Evolutionary conservation across 2,329 filamentous ascomycete species (phyloP).

Genomic region (Epichloe coenophiala): DNA sequence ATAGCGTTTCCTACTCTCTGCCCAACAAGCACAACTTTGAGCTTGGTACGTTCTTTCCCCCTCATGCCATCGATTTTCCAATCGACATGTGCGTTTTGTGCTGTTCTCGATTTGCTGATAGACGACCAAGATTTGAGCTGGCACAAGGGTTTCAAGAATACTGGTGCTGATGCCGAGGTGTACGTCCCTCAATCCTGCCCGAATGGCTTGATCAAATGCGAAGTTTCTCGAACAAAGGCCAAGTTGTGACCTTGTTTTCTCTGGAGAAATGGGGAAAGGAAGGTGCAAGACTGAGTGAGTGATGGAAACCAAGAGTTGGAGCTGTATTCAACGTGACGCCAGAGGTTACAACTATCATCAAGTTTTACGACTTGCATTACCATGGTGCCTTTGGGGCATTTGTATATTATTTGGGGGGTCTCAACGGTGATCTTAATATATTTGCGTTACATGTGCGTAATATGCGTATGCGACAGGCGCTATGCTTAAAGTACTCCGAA

Average conservation of each 20-base stretch:
- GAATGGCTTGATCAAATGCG: slow-evolving; percentile 92
- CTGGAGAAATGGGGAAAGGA: background rate
- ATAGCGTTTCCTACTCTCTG: slow-evolving; percentile 66
- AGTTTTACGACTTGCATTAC: background rate
- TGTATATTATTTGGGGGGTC: background rate
- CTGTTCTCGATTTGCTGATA: background rate
- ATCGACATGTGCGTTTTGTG: background rate
- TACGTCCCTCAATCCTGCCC: slow-evolving; percentile 87
- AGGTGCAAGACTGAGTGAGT: background rate
- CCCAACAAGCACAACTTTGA: slow-evolving; percentile 99
- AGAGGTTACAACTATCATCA: background rate
- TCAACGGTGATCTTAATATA: background rate
- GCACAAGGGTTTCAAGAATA: slow-evolving; percentile 94
- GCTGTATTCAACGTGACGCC: background rate
- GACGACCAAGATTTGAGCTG: slow-evolving; percentile 64
- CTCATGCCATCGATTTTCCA: background rate
- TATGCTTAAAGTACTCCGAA: background rate
- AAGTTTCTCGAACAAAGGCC: slow-evolving; percentile 48
- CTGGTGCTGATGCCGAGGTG: slow-evolving; percentile 87
- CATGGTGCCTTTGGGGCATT: background rate
- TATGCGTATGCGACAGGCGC: background rate
- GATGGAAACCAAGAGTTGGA: background rate
- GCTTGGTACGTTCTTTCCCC: slow-evolving; percentile 51
- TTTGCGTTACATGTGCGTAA: background rate
- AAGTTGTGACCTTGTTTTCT: background rate